Evolutionary conservation across 1,284 basidiomycete species (phyloP).

Genomic region (Leccinum insolens): DNA sequence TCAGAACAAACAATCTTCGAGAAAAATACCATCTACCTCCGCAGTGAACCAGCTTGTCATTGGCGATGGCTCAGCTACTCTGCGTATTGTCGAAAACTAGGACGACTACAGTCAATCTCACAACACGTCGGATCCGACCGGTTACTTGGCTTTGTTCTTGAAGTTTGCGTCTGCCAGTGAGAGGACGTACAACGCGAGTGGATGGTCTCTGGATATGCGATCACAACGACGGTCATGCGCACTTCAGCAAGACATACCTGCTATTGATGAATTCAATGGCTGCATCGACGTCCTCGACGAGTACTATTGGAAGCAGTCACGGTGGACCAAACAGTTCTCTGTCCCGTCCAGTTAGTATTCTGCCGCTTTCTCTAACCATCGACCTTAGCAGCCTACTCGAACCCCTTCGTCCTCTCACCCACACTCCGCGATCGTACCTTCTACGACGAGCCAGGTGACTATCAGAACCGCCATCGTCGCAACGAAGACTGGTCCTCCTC

Average conservation of each 20-base stretch:
- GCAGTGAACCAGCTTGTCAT: slow-evolving; percentile 62
- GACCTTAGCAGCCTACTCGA: slow-evolving; percentile 31
- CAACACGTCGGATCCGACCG: not conserved
- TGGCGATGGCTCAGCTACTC: slow-evolving; percentile 69
- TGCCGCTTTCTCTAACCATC: not conserved
- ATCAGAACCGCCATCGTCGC: not conserved
- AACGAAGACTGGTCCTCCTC: slow-evolving; percentile 26
- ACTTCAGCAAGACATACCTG: slow-evolving; percentile 40
- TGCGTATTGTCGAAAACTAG: slow-evolving; percentile 67
- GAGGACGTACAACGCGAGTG: slow-evolving; percentile 80
- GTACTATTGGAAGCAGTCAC: slow-evolving; percentile 70
- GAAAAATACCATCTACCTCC: slow-evolving; percentile 34
- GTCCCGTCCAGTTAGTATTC: slow-evolving; percentile 4
- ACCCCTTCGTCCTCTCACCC: slow-evolving; percentile 36
- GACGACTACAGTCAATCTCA: slow-evolving; percentile 8
- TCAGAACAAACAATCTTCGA: not conserved
- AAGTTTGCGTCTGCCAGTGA: slow-evolving; percentile 52
- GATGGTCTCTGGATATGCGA: slow-evolving; percentile 61
- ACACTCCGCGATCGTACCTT: slow-evolving; percentile 34
- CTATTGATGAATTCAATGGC: slow-evolving; percentile 73
- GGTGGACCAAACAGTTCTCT: slow-evolving; percentile 76
- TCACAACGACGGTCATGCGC: not conserved
- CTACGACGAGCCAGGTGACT: slow-evolving; percentile 23
- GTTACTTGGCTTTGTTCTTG: slow-evolving; percentile 60
- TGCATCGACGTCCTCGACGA: slow-evolving; percentile 72